Conservation (phyloP, 1,139 yeast genomes). For the Candida sp. region DNA sequence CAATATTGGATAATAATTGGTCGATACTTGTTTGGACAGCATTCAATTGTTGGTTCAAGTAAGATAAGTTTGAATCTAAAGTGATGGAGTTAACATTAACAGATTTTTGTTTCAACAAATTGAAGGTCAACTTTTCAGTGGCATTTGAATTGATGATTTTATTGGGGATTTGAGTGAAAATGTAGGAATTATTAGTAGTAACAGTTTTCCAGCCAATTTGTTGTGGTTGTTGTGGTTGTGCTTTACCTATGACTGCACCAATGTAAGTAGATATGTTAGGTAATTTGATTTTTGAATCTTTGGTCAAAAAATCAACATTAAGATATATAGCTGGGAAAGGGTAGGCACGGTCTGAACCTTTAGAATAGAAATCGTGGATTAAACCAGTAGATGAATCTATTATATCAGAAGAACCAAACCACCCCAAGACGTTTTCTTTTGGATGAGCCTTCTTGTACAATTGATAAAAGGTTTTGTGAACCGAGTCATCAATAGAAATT, state of each 20-base stretch:
- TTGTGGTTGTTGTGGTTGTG: conserved; percentile 27
- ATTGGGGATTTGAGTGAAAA: conserved; percentile 78
- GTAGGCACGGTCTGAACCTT: conserved; percentile 63
- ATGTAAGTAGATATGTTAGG: conserved; percentile 64
- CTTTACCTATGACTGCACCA: conserved; percentile 71
- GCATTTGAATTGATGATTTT: conserved; percentile 57
- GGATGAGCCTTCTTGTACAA: conserved; percentile 80
- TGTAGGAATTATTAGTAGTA: conserved; percentile 46
- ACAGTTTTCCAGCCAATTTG: conserved; percentile 48
- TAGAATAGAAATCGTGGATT: conserved; percentile 80
- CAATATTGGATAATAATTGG: conserved; percentile 48
- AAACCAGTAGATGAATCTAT: conserved; percentile 78
- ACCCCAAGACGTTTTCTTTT: conserved; percentile 77
- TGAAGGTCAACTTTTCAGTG: conserved; percentile 56
- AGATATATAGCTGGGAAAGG: conserved; percentile 81
- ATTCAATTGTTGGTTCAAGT: conserved; percentile 53
- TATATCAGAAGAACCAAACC: conserved; percentile 72
- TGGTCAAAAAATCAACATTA: conserved; percentile 48
- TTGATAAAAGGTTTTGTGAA: conserved; percentile 68
- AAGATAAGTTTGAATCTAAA: conserved; percentile 22
- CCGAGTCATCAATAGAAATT: conserved; percentile 70
- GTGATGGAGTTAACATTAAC: conserved; percentile 14
- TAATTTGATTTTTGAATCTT: conserved; percentile 32
- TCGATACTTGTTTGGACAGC: conserved; percentile 54
- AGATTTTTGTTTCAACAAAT: conserved; percentile 26